Evolutionary conservation across 768 basidiomycete species (phyloP).

Genomic region (Pisolithus albus): DNA sequence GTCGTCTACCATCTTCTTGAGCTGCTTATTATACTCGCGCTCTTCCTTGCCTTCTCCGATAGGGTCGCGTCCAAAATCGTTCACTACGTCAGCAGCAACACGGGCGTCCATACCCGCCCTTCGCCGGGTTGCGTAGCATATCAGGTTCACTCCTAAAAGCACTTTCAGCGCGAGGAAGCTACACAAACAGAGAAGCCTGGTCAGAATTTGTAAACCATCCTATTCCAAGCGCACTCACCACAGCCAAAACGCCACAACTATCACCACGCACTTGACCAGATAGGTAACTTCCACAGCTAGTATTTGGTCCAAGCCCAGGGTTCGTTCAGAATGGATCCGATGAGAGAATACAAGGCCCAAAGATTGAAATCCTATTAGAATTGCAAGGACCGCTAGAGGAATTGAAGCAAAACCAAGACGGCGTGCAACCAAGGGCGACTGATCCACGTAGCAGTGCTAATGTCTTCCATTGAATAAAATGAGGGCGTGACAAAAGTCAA

Average conservation of each 20-base stretch:
- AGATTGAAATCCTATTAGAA: slow-evolving; percentile 72
- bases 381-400: slow-evolving; percentile 78
- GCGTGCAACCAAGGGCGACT: slow-evolving; percentile 89
- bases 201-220: neutral
- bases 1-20: slow-evolving; percentile 66
- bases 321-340: slow-evolving; percentile 35
- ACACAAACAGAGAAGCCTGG: neutral
- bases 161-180: slow-evolving; percentile 85
- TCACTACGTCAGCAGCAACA: slow-evolving; percentile 65
- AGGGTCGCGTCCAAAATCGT: slow-evolving; percentile 85
- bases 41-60: slow-evolving; percentile 90
- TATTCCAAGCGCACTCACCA: slow-evolving; percentile 51
- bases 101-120: slow-evolving; percentile 73
- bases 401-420: slow-evolving; percentile 91
- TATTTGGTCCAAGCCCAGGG: slow-evolving; percentile 27
- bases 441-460: slow-evolving; percentile 88
- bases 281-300: slow-evolving; percentile 45
- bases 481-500: neutral
- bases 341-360: slow-evolving; percentile 51
- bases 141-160: slow-evolving; percentile 82
- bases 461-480: slow-evolving; percentile 2
- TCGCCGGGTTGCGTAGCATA: slow-evolving; percentile 75
- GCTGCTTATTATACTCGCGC: slow-evolving; percentile 77
- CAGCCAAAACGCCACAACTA: slow-evolving; percentile 71
- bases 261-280: slow-evolving; percentile 56